Base-by-base conservation (phyloP, 2,329 filamentous ascomycete genomes). In the Beauveria pseudobassiana region DNA sequence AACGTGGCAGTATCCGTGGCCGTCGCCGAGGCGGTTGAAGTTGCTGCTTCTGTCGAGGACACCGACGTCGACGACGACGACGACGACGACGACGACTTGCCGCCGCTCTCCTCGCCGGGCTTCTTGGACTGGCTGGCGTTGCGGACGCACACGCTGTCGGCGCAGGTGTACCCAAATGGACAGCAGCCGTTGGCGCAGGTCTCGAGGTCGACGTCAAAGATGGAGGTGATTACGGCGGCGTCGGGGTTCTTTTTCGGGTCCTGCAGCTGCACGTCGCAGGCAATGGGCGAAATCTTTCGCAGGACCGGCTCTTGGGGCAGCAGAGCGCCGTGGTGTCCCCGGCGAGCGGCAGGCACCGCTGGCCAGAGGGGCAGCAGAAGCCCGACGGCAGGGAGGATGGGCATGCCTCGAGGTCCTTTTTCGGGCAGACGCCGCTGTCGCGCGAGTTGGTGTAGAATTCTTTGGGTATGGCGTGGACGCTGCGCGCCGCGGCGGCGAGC, bases 161-260 rank as follows among this genome's bases (percentile, higher is more conserved):
- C 70, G 74, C 89, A 93, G 1, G 77, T 75, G 74, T 87, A 92
- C 3, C 89, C 89, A 72, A 87, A 87, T 0, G 89, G 89, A 70
- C 89, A 93, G 73, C 89, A 93, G n/a, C 64, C 72, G 20, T 67
- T 70, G 16, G 82, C 86, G 67, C 89, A 92, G 22, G 74, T 78
- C 2, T 76, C 73, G 16, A 92, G 76, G 12, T 77, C 74, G 10
- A 81, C 78, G 20, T 78, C 77, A 34, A 89, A 82, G 9, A 84
- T 80, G 10, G 83, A 84, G 0, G 89, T 88, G 74, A 91, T 89
- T 67, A 91, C 76, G 30, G 82, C 77, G 38, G 85, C 85, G 28
- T 77, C 74, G 12, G 86, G 85, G 64, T 85, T 75, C 20, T 75
- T 66, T 9, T 74, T 78, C 2, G 84, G 79, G 67, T 91, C 82